A percentile compares a stretch with the other conserved stretches of the same genome.
These are phyloP conservation scores for Leptographium radiaticola DNA, from an alignment of 2,329 filamentous ascomycete species.

Conservation along the genomic window DNA sequence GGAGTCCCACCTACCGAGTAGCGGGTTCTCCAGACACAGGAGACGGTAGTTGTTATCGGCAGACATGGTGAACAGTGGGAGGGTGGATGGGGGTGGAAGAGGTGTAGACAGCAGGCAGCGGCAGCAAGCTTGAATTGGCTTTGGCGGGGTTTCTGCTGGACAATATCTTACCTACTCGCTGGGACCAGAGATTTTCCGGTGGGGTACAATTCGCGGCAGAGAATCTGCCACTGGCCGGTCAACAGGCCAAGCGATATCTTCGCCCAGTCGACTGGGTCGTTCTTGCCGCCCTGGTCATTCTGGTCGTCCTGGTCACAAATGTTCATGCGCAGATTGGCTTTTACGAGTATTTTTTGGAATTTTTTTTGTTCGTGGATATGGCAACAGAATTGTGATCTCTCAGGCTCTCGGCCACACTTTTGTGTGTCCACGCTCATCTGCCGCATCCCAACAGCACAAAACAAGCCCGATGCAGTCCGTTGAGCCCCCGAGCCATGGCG, in stretches of 20 bases:
- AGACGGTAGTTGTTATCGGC: conserved; percentile 70
- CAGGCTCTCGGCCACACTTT: neutral
- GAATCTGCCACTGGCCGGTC: neutral
- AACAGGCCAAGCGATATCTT: too few relatives aligned
- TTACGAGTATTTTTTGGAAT: neutral
- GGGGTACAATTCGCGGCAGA: conserved; percentile 1
- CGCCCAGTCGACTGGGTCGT: too few relatives aligned
- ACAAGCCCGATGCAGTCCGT: conserved; percentile 47
- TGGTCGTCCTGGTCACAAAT: neutral
- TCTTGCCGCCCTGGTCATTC: neutral
- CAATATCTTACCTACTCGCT: neutral
- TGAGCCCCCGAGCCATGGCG: conserved; percentile 46
- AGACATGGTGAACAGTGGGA: conserved; percentile 45
- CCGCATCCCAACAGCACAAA: conserved; percentile 9
- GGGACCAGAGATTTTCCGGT: conserved; percentile 10
- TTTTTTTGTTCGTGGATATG: neutral
- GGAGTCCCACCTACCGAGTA: conserved; percentile 55
- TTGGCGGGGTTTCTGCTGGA: conserved; percentile 6
- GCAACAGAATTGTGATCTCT: neutral
- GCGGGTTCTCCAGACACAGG: conserved; percentile 91
- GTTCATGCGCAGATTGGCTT: neutral
- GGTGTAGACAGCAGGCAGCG: neutral
- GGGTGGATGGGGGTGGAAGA: neutral
- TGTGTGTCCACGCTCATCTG: neutral
- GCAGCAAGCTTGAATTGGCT: neutral